These are phyloP conservation scores for Gossypium raimondii DNA, from an alignment of 345 rosid genomes.

Conservation along the genomic window DNA sequence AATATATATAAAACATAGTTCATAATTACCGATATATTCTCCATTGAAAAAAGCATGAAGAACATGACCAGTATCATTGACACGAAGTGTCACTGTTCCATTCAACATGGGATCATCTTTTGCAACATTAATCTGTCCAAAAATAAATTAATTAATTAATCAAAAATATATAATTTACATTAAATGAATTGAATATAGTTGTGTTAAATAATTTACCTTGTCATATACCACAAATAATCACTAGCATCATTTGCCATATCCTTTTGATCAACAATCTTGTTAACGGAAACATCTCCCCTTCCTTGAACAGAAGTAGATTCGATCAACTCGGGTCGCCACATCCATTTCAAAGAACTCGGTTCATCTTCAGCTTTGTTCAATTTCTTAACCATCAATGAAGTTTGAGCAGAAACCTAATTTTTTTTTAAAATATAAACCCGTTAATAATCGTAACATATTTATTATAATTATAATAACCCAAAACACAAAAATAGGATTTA, in stretches of 20 bases:
- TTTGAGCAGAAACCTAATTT: slow-evolving; percentile 49
- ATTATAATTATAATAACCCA: background rate
- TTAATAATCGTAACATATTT: background rate
- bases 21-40: slow-evolving; percentile 23
- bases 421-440: background rate
- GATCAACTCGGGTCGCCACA: slow-evolving; percentile 51
- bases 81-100: slow-evolving; percentile 24
- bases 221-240: slow-evolving; percentile 49
- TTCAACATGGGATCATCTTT: slow-evolving; percentile 16
- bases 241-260: slow-evolving; percentile 6
- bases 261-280: slow-evolving; percentile 55
- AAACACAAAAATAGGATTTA: background rate
- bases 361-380: slow-evolving; percentile 21
- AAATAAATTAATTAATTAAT: background rate
- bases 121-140: slow-evolving; percentile 17
- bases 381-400: slow-evolving; percentile 35
- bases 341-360: slow-evolving; percentile 38
- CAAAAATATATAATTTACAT: background rate
- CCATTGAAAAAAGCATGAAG: slow-evolving; percentile 45
- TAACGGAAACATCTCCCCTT: slow-evolving; percentile 28
- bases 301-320: slow-evolving; percentile 24
- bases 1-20: background rate
- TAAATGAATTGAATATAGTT: too few species aligned
- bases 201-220: background rate
- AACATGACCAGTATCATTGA: slow-evolving; percentile 31